phyloP scores from a whole-genome alignment of 305 asterid species.

The Fraxinus nigra region DNA sequence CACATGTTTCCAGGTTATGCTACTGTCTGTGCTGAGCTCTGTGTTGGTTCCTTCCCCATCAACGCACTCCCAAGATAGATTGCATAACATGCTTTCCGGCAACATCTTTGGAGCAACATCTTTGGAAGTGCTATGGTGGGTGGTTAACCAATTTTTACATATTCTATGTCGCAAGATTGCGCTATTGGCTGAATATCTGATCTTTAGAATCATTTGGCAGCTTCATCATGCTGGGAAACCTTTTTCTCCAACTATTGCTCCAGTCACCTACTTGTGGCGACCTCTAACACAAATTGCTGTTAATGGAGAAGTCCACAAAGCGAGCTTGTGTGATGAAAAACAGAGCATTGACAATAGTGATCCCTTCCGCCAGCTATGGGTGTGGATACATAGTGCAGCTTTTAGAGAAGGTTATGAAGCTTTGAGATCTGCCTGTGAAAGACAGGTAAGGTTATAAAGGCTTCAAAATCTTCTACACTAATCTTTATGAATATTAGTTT shows the following conservation, averaged over 20 bases:
- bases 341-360: constrained; percentile 23
- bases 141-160: constrained; percentile 21
- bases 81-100: constrained; percentile 51
- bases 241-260: constrained; percentile 39
- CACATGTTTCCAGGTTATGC: constrained; percentile 52
- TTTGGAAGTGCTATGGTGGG: constrained; percentile 77
- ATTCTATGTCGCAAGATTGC: background rate
- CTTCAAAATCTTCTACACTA: background rate
- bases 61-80: constrained; percentile 37
- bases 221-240: constrained; percentile 57
- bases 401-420: constrained; percentile 69
- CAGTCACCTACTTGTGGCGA: constrained; percentile 51
- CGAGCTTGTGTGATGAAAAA: constrained; percentile 24
- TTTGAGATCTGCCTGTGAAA: constrained; percentile 53
- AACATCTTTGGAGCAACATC: constrained; percentile 46
- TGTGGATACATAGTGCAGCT: constrained; percentile 89
- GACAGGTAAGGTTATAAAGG: constrained; percentile 36
- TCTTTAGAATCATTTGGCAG: constrained; percentile 39
- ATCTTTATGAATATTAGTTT: background rate
- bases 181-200: constrained; percentile 17
- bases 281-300: constrained; percentile 4
- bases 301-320: constrained; percentile 23
- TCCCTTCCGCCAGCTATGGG: constrained; percentile 58
- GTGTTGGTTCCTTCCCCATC: constrained; percentile 58
- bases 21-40: constrained; percentile 50